A percentile compares a stretch with the other conserved stretches of the same genome.
These are phyloP conservation scores for Populus tomentosa DNA, from an alignment of 441 rosid species.

Conservation along the genomic window DNA sequence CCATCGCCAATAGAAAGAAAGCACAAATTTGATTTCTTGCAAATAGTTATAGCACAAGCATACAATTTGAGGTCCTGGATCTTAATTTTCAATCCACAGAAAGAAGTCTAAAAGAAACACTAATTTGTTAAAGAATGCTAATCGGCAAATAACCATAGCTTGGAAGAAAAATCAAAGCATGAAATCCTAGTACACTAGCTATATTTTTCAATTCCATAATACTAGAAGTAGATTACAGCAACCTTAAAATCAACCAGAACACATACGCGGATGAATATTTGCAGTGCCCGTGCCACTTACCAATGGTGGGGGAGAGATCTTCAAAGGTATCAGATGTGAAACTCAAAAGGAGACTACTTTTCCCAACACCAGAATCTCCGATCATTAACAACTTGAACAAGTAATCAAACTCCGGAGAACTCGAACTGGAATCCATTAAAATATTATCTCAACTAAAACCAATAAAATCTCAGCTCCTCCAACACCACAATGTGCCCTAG, in stretches of 20 bases:
- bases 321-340: constrained; percentile 43
- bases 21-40: background rate
- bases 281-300: constrained; percentile 12
- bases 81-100: background rate
- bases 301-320: constrained; percentile 54
- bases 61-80: background rate
- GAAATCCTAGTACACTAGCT: background rate
- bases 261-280: background rate
- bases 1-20: background rate
- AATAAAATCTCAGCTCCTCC: background rate
- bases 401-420: constrained; percentile 48
- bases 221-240: background rate
- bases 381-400: constrained; percentile 60
- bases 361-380: constrained; percentile 66
- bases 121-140: background rate
- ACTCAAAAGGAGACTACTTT: constrained; percentile 55
- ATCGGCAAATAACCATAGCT: background rate
- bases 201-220: background rate
- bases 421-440: constrained; percentile 34
- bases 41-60: background rate
- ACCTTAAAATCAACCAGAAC: background rate
- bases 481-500: background rate
- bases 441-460: background rate
- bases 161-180: background rate
- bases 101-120: background rate